These are phyloP conservation scores for Sclerotinia glacialis DNA, from an alignment of 2,329 filamentous ascomycete genomes.

Conservation along the genomic window DNA sequence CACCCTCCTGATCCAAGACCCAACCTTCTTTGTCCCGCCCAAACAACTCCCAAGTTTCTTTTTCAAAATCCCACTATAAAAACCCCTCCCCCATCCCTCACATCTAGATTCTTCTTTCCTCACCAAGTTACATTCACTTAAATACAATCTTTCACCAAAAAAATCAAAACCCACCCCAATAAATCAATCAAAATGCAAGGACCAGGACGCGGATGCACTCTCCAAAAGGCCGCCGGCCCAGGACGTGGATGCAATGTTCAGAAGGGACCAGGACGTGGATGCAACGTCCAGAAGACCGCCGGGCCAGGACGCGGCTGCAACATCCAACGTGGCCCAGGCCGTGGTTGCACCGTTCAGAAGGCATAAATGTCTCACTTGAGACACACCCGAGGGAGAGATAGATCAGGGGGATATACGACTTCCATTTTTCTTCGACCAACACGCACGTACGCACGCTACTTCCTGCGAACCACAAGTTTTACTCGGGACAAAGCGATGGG, in stretches of 20 bases:
- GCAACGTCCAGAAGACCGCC: slow-evolving; percentile 12
- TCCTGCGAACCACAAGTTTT: neutral
- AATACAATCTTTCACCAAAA: slow-evolving; percentile 10
- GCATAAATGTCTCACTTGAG: slow-evolving; percentile 14
- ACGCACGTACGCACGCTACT: too few relatives aligned
- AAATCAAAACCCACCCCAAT: slow-evolving; percentile 15
- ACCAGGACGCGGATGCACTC: slow-evolving; percentile 15
- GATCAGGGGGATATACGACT: slow-evolving; percentile 4
- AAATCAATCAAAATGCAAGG: slow-evolving; percentile 19
- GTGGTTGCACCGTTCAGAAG: slow-evolving; percentile 14
- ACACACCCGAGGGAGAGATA: neutral
- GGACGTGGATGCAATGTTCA: slow-evolving; percentile 18
- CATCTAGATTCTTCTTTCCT: slow-evolving; percentile 4
- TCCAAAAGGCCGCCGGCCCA: slow-evolving; percentile 1
- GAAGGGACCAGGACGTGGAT: slow-evolving; percentile 14
- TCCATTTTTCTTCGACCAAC: too few relatives aligned
- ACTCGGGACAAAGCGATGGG: neutral
- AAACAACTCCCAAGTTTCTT: neutral
- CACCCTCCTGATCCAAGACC: neutral
- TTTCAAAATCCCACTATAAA: neutral
- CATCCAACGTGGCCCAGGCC: slow-evolving; percentile 1
- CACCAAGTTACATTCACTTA: slow-evolving; percentile 17
- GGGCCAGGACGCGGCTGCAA: slow-evolving; percentile 8
- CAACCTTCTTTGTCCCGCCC: neutral
- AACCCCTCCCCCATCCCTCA: neutral